These are phyloP conservation scores for Davidsoniella eucalypti DNA, from an alignment of 2,329 filamentous ascomycete species.

Conservation along the genomic window DNA sequence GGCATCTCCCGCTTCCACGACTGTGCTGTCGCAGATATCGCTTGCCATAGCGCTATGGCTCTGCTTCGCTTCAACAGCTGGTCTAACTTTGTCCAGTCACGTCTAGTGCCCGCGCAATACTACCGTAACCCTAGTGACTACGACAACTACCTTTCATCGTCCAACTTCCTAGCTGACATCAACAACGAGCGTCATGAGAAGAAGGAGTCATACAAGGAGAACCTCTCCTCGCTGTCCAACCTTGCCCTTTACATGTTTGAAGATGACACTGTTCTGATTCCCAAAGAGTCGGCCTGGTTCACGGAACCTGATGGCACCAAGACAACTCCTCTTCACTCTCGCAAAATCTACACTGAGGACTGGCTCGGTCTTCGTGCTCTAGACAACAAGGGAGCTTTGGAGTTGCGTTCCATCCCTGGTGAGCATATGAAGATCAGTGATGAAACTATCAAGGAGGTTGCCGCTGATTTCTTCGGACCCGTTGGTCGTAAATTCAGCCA, in stretches of 20 bases:
- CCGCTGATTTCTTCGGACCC: conserved; percentile 50
- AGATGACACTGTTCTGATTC: conserved; percentile 70
- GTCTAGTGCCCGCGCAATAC: conserved; percentile 86
- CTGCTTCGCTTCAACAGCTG: conserved; percentile 69
- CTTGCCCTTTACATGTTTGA: conserved; percentile 85
- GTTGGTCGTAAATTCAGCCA: conserved; percentile 22
- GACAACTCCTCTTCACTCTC: conserved; percentile 49
- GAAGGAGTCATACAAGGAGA: conserved; percentile 56
- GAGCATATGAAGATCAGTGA: conserved; percentile 69
- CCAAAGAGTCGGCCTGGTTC: conserved; percentile 86
- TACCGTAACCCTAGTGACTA: conserved; percentile 58
- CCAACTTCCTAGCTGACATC: conserved; percentile 84
- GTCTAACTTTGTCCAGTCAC: conserved; percentile 58
- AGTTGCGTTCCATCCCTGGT: conserved; percentile 57
- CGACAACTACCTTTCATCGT: conserved; percentile 58
- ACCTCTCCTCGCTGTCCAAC: conserved; percentile 52
- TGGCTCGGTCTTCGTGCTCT: conserved; percentile 75
- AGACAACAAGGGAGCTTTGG: conserved; percentile 62
- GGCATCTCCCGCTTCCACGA: conserved; percentile 71
- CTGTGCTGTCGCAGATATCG: conserved; percentile 55
- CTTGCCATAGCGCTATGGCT: conserved; percentile 67
- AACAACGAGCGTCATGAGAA: conserved; percentile 77
- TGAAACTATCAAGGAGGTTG: conserved; percentile 46
- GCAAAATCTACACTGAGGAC: conserved; percentile 69
- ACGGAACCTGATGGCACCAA: conserved; percentile 63